A percentile compares a stretch with the other conserved stretches of the same genome.
These are phyloP conservation scores for Pseudogymnoascus sp. DNA, from an alignment of 2,329 filamentous ascomycete species.

Conservation along the genomic window DNA sequence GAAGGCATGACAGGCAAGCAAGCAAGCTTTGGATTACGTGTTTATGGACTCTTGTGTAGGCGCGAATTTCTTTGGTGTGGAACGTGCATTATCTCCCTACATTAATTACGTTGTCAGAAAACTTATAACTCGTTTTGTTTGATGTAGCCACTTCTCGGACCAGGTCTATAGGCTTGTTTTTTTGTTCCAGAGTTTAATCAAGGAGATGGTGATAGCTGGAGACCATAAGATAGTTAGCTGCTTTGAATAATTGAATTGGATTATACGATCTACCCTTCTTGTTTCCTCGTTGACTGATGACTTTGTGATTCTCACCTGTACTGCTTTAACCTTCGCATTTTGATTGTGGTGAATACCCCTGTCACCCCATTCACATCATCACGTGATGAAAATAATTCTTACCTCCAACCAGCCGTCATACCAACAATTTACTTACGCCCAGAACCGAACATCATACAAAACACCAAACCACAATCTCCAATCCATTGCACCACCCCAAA, in stretches of 20 bases:
- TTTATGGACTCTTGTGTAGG: not conserved
- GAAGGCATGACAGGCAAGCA: not conserved
- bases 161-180: not conserved
- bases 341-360: not conserved
- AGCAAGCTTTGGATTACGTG: not conserved
- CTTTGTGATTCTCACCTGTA: not conserved
- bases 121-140: not conserved
- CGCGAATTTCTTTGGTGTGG: not conserved
- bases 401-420: not conserved
- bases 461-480: not conserved
- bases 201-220: not conserved
- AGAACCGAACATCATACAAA: not conserved
- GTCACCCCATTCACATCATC: not conserved
- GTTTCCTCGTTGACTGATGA: not conserved
- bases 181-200: not conserved
- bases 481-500: conserved; percentile 8
- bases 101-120: not conserved
- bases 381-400: not conserved
- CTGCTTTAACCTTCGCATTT: not conserved
- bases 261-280: not conserved
- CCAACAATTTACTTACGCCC: not conserved
- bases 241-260: conserved; percentile 1
- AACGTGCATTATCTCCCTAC: not conserved
- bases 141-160: not conserved
- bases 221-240: not conserved